Evolutionary conservation across 441 rosid species (phyloP).

Genomic region (Isatis lusitanica): DNA sequence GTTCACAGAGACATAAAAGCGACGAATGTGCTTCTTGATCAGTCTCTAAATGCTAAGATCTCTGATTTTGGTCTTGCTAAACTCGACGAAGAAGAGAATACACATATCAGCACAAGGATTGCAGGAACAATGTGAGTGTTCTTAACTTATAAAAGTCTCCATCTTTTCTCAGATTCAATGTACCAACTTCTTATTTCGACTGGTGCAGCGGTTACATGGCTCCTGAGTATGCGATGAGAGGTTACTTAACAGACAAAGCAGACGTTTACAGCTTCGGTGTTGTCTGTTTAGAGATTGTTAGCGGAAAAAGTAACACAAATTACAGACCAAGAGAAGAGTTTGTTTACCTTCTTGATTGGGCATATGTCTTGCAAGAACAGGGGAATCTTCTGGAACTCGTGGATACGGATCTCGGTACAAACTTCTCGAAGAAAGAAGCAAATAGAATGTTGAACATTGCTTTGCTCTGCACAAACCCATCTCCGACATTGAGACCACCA

Average conservation of each 20-base stretch:
- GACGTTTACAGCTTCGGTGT: conserved; percentile 73
- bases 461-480: conserved; percentile 52
- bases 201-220: conserved; percentile 66
- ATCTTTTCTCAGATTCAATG: neutral
- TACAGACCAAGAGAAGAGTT: conserved; percentile 61
- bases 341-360: conserved; percentile 74
- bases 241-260: conserved; percentile 57
- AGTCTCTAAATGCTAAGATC: conserved; percentile 63
- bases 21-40: conserved; percentile 76
- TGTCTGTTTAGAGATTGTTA: conserved; percentile 66
- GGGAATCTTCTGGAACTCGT: conserved; percentile 57
- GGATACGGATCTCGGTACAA: conserved; percentile 48
- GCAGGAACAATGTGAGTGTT: conserved; percentile 73
- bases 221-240: conserved; percentile 75
- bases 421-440: conserved; percentile 45
- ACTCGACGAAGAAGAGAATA: conserved; percentile 80
- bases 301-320: conserved; percentile 64
- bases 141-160: neutral
- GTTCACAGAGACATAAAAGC: conserved; percentile 88
- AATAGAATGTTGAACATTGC: conserved; percentile 53
- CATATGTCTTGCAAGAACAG: conserved; percentile 56
- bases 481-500: conserved; percentile 59
- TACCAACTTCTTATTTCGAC: neutral
- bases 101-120: conserved; percentile 75
- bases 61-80: conserved; percentile 84